Base-by-base conservation (phyloP, 306 rosid species). In the Urtica urens region DNA sequence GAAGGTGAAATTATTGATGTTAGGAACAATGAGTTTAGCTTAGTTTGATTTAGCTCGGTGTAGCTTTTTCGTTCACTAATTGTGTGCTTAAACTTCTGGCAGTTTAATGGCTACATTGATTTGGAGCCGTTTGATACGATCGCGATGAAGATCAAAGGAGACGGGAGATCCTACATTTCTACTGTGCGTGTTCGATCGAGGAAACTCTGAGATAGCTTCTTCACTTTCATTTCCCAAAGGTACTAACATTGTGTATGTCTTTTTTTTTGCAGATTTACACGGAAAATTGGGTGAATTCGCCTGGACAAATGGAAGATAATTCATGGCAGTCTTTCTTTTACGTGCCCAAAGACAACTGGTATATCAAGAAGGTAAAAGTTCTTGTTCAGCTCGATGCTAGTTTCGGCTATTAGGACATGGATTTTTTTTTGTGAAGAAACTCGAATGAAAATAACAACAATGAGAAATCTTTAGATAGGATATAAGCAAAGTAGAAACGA, bases 261-360 rank as follows among this genome's bases (percentile, higher is more conserved):
- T 45, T 49, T 57, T 43, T 26, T 60, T 31, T 70, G 65, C 75
- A 87, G 94, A 80, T 87, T 40, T 87, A 87, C 56, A 83, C 96
- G 7, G 96, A 87, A 49, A 87, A 87, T 46, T 87, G 93, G 96
- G 94, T 86, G 30, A 86, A 86, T 53, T 82, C 93, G 49, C 96
- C 94, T 24, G 96, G 81, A 29, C 90, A 82, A 65, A 60, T 53
- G 58, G 96, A 82, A 64, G 96, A 86, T 68, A 82, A 86, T 58
- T 77, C 86, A 2, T 86, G 96, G 96, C 96, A 82, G 63, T 74
- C 94, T 7, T 86, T 82, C 58, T 60, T 86, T 40, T 56, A 63
- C 64, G 90, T 78, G 17, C 96, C 94, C 31, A 69, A 75, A 62
- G 86, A 57, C 68, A 71, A 77, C 72, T 82, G 96, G 96, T 86